Base-by-base conservation (phyloP, 75 land plant genomes). In the Picea sitchensis region DNA sequence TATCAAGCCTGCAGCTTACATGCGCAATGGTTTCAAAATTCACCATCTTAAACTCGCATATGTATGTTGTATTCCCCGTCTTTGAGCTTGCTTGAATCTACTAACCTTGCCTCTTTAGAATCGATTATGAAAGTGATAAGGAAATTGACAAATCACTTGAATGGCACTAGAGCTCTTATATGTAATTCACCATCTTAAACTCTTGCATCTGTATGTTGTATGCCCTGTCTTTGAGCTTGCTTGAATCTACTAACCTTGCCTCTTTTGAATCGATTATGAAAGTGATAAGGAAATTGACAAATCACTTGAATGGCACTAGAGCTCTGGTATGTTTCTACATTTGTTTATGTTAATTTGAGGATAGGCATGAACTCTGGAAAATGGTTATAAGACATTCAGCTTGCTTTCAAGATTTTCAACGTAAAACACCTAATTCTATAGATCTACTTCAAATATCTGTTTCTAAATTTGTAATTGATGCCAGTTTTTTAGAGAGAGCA, bases 121-220 rank as follows among this genome's bases (percentile, higher is more conserved):
- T 41, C 5, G 44, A 41, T 41, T 41, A 41, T 41, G 6, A 41
- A 41, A 36, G 73, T 36, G 9, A 41, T 6, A 8, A 71, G 9
- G n/a, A 20, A 71, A 4, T 20, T 71, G 54, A 71, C 51, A 17
- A 71, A 17, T 71, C 73, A 71, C 56, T 51, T 69, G 54, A 69
- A 20, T 69, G 12, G 12, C n/a, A n/a, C n/a, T n/a, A n/a, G n/a
- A n/a, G n/a, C n/a, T n/a, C n/a, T n/a, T n/a, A n/a, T n/a, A n/a
- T n/a, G n/a, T n/a, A 12, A 13, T 3, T 65, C 32, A 65, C 69
- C 36, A 13, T 13, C 69, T 21, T 3, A 64, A n/a, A 26, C 26
- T n/a, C n/a, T n/a, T 64, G 12, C 56, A 0, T 64, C 1, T 4
- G 14, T 67, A 17, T 20, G 20, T n/a, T 44, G 18, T 2, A 38